Evolutionary conservation across 208 protist species (phyloP).

Genomic region (Angomonas ambiguus): DNA sequence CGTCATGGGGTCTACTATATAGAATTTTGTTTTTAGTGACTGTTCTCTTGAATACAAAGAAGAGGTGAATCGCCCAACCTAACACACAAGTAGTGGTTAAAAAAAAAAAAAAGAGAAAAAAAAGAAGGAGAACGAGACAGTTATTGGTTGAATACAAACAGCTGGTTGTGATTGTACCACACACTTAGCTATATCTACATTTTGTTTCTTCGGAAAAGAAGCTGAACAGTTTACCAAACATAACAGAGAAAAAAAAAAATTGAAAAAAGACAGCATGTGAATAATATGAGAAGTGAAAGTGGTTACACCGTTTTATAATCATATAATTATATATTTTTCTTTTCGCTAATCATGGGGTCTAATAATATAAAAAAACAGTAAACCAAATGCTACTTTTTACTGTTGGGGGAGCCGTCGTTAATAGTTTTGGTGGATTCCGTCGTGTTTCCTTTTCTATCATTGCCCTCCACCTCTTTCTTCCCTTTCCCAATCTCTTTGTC

Average conservation of each 20-base stretch:
- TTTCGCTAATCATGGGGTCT: background rate
- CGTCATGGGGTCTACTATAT: background rate
- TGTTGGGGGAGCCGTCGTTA: background rate
- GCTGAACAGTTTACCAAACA: too few relatives aligned
- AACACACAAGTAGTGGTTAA: too few relatives aligned
- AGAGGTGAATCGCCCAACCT: too few relatives aligned
- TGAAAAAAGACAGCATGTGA: background rate
- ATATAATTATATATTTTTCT: background rate
- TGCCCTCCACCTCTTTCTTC: background rate
- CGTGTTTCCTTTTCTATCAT: background rate
- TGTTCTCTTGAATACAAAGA: too few relatives aligned
- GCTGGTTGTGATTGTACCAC: too few relatives aligned
- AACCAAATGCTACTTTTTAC: background rate
- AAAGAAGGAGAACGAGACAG: background rate
- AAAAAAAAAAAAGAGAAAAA: constrained; percentile 1
- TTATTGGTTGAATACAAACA: too few relatives aligned
- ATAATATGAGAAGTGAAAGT: background rate
- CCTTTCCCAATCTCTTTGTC: background rate
- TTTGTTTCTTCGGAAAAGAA: too few relatives aligned
- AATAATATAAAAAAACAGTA: background rate
- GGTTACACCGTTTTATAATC: background rate
- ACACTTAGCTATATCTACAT: too few relatives aligned
- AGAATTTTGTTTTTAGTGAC: too few relatives aligned
- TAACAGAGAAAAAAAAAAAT: too few relatives aligned
- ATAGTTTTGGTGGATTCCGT: background rate